Evolutionary conservation across 345 rosid species (phyloP).

Genomic region (Tarenaya hassleriana): DNA sequence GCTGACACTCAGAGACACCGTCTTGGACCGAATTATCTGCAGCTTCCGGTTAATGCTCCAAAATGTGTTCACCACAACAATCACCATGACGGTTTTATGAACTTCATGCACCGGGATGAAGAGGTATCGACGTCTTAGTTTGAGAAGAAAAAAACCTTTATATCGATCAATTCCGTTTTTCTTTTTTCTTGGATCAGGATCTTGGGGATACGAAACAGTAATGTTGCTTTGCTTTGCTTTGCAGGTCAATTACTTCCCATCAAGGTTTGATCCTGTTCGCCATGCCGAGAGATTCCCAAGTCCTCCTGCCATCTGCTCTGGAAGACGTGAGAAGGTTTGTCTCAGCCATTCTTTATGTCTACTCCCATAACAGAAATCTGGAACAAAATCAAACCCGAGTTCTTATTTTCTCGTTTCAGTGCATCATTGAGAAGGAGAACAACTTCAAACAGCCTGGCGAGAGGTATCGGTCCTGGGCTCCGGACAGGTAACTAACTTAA

Average conservation of each 20-base stretch:
- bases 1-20: conserved; percentile 97
- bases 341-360: neutral
- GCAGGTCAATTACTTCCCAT: conserved; percentile 92
- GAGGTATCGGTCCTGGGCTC: conserved; percentile 69
- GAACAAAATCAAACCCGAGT: neutral
- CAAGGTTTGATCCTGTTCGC: conserved; percentile 71
- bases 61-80: conserved; percentile 92
- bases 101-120: conserved; percentile 86
- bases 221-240: conserved; percentile 17
- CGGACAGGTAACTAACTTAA: conserved; percentile 56
- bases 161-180: neutral
- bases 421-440: conserved; percentile 77
- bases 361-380: conserved; percentile 1
- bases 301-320: conserved; percentile 45
- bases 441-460: conserved; percentile 96
- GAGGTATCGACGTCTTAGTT: conserved; percentile 62
- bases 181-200: neutral
- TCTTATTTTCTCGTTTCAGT: conserved; percentile 33
- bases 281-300: conserved; percentile 63
- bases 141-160: neutral
- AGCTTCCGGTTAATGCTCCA: conserved; percentile 91
- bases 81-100: conserved; percentile 90
- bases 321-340: conserved; percentile 79
- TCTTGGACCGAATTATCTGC: conserved; percentile 96
- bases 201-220: neutral